Percentiles rank a stretch among this genome's conserved stretches.
These are phyloP conservation scores for Benincasa hispida DNA, from an alignment of 306 rosid species.

Conservation along the genomic window DNA sequence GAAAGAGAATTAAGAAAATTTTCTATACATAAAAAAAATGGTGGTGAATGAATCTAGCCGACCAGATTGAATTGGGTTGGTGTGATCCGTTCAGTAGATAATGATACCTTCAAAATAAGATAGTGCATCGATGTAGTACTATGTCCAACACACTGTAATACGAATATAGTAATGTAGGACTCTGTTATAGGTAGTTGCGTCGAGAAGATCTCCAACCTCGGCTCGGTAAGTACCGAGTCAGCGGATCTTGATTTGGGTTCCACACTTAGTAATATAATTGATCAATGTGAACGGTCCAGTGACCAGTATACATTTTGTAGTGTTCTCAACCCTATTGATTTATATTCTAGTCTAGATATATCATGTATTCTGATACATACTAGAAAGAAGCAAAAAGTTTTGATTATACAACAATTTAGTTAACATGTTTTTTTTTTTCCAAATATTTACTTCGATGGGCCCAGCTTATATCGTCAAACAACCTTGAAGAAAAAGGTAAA, in stretches of 20 bases:
- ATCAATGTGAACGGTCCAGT: background rate
- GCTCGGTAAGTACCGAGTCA: no score
- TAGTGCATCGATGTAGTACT: no score
- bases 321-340: background rate
- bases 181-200: no score
- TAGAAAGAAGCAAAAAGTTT: background rate
- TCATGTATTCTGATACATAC: background rate
- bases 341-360: background rate
- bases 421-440: background rate
- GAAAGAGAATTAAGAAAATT: background rate
- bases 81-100: no score
- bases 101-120: no score
- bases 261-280: background rate
- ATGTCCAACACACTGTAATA: no score
- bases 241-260: background rate
- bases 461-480: slow-evolving; percentile 1
- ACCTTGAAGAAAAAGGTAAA: background rate
- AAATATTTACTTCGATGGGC: background rate
- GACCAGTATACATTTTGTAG: background rate
- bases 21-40: background rate
- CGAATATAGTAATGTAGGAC: no score
- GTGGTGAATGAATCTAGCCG: no score
- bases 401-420: background rate
- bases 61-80: no score
- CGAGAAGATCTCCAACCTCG: background rate